Evolutionary conservation across 129 eudicot species (phyloP), one percentile per base, ranked within the genome.

Genomic region (Smallanthus sonchifolius): DNA sequence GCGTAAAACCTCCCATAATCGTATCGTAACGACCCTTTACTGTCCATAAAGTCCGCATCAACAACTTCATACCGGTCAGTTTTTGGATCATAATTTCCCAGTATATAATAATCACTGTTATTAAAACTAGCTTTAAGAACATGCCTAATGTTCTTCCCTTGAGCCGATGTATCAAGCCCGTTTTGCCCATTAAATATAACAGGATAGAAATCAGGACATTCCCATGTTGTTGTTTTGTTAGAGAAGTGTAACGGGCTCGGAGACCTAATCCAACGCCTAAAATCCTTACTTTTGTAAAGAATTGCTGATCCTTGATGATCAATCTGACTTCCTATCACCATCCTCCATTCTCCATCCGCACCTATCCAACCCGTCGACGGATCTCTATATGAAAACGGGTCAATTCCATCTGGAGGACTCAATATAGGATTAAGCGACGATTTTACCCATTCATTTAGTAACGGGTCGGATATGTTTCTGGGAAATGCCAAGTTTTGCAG

Each of bases 1-100:
- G 96, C 96, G 75, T 90, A 90, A 82, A 81, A 85, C 69, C 83
- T 75, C 3, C 96, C 96, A 77, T 87, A 85, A 85, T 90, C 96
- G 28, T 80, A 87, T 1, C 84, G 73, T 52, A 79, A 63, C 4
- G 48, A 52, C 54, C 37, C 7, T 69, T 73, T 37, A 48, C 88
- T 16, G 4, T 70, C 73, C 76, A 24, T 61, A 20, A 75, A 75
- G 76, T 81, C 90, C 5, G 51, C 65, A 10, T 45, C n/a, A 9
- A 77, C 70, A 14, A 24, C 30, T 24, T 69, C 15, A 47, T 64
- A 89, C 28, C 11, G 67, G 69, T 89, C 96, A 4, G 14, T 73
- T 38, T 66, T 16, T 1, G 80, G 45, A 32, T 81, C 86, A 64
- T 92, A 90, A 4, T 20, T 78, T 19, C 96, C 96, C 30, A 87